Base-by-base conservation (phyloP, 176 grass and related monocot species). In the Rhynchospora breviuscula region DNA sequence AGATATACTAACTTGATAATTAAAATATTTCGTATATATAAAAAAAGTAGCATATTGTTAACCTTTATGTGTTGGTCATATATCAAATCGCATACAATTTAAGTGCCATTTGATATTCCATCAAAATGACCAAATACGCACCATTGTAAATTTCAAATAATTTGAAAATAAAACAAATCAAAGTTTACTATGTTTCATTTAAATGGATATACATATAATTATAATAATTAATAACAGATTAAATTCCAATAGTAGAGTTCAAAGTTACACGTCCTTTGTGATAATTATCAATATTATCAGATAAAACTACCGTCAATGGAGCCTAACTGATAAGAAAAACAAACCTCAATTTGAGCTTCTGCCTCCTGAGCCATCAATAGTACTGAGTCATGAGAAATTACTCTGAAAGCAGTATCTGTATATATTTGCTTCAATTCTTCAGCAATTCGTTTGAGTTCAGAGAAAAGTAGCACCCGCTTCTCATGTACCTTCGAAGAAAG, bases 261-360 rank as follows among this genome's bases (percentile, higher is more conserved):
- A 47, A 71, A 22, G 44, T 70, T 46, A 71, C 7, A n/a, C 17
- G 35, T 72, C 69, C 22, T 33, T 15, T 67, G 63, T 29, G 5
- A 9, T 13, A 67, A 15, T 33, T 67, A 35, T 15, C 9, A 67
- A 35, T 10, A 67, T 17, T 35, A 29, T 17, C 26, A 67, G 5
- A 25, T 65, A 6, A 31, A 35, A 10, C 33, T 67, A 67, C 33
- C 31, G 15, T 17, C 7, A 51, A 51, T 73, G 19, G 12, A 73
- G 10, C 33, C 22, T 59, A 79, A 59, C 43, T 26, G 15, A 77
- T 62, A 52, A 81, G 23, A 51, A 46, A 72, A 23, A 14, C 56
- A 82, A 86, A 98, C 95, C 89, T 90, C 92, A 86, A 90, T 43
- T 79, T 95, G 88, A 70, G 87, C 25, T 70, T 88, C 49, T 57